Percentiles rank a stretch among this genome's conserved stretches.
These are phyloP conservation scores for Blastocrithidia nonstop DNA, from an alignment of 208 protist species.

Conservation along the genomic window DNA sequence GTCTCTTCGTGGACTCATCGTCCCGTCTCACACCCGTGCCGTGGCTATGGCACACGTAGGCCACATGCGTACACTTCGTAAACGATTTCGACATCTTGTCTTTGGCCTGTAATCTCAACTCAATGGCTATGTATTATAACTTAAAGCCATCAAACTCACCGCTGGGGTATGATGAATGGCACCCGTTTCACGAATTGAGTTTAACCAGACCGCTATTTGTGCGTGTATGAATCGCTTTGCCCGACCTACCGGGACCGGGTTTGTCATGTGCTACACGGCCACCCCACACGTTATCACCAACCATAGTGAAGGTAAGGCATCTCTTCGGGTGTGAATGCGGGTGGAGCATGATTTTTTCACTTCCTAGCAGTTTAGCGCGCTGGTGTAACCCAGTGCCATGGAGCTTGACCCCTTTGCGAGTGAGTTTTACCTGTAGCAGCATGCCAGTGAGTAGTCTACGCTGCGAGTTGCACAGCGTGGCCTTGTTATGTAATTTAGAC, in stretches of 20 bases:
- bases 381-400: constrained; percentile 10
- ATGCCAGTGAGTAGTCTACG: constrained; percentile 5
- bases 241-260: constrained; percentile 57
- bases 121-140: constrained; percentile 17
- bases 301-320: constrained; percentile 4
- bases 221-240: constrained; percentile 56
- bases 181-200: constrained; percentile 22
- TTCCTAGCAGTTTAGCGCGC: constrained; percentile 16
- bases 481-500: constrained; percentile 20
- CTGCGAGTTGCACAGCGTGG: constrained; percentile 17
- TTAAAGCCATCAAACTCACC: constrained; percentile 42
- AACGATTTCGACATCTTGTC: constrained; percentile 33
- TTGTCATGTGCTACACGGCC: constrained; percentile 53
- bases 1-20: constrained; percentile 26
- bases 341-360: constrained; percentile 37
- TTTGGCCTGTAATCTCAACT: constrained; percentile 40
- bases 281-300: constrained; percentile 3
- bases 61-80: constrained; percentile 12
- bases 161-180: constrained; percentile 50
- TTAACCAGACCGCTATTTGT: constrained; percentile 19
- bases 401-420: constrained; percentile 26
- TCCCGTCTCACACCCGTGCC: constrained; percentile 37
- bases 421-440: constrained; percentile 25
- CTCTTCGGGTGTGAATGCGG: constrained; percentile 56
- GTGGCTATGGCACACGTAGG: constrained; percentile 38